phyloP scores from a whole-genome alignment of 2,329 filamentous ascomycete species.

The Microdochium trichocladiopsis region DNA sequence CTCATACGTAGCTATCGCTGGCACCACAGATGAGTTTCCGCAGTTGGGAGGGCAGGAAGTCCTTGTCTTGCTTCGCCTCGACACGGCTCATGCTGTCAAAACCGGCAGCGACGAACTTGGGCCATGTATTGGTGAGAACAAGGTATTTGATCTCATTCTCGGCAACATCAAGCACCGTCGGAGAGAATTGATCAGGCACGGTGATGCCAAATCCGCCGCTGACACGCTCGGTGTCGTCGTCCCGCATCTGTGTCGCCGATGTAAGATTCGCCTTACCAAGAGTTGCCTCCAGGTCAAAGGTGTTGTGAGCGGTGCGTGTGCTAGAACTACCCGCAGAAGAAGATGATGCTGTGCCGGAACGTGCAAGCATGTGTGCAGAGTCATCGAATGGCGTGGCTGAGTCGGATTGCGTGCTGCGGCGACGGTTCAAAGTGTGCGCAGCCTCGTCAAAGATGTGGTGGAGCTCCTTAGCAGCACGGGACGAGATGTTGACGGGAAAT shows the following conservation, averaged over 20 bases:
- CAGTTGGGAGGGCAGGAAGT: neutral
- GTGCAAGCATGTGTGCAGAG: neutral
- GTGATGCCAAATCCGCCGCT: slow-evolving; percentile 3
- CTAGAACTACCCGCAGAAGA: slow-evolving; percentile 1
- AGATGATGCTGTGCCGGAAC: neutral
- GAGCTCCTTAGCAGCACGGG: slow-evolving; percentile 9
- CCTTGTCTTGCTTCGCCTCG: slow-evolving; percentile 1
- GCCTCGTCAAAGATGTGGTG: slow-evolving; percentile 10
- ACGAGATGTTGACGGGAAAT: slow-evolving; percentile 12
- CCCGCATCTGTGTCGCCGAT: slow-evolving; percentile 8
- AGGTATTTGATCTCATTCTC: slow-evolving; percentile 15
- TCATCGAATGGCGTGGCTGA: slow-evolving; percentile 10
- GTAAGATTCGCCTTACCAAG: slow-evolving; percentile 10
- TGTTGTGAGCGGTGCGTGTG: neutral
- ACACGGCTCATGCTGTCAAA: slow-evolving; percentile 2
- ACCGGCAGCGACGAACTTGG: slow-evolving; percentile 16
- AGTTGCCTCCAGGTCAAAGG: slow-evolving; percentile 6
- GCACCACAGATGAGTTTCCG: slow-evolving; percentile 3
- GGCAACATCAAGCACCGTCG: slow-evolving; percentile 9
- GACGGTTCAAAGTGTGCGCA: slow-evolving; percentile 7
- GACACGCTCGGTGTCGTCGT: slow-evolving; percentile 1
- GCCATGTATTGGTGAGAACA: slow-evolving; percentile 22
- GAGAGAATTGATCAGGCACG: slow-evolving; percentile 3
- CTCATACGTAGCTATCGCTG: neutral
- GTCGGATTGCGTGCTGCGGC: slow-evolving; percentile 1